phyloP scores from a whole-genome alignment of 2,329 filamentous ascomycete genomes.

The Botrytis fabae region DNA sequence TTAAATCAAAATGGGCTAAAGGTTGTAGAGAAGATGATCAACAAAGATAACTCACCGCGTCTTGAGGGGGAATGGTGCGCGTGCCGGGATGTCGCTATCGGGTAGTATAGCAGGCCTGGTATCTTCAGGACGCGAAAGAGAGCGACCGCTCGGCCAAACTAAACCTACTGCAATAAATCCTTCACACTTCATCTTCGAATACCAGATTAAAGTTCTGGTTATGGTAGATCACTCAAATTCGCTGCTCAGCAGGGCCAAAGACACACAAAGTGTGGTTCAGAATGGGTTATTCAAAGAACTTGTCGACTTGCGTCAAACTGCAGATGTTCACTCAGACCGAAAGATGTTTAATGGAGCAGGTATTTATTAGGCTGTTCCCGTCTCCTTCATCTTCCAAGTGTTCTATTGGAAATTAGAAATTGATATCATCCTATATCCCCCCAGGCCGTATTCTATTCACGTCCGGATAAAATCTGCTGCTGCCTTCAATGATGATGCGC shows the following conservation, averaged over 20 bases:
- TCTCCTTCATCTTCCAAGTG: accelerated
- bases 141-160: neutral
- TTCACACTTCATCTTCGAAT: no score
- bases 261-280: no score
- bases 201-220: no score
- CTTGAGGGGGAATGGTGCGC: accelerated
- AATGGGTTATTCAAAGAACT: no score
- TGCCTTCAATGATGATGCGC: neutral
- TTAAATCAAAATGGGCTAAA: neutral
- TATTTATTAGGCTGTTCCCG: neutral
- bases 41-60: neutral
- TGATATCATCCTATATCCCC: neutral
- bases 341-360: neutral
- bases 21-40: no score
- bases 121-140: accelerated
- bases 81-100: neutral
- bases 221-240: no score
- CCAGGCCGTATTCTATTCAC: neutral
- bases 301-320: no score
- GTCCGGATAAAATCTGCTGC: accelerated
- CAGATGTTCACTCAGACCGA: neutral
- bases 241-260: no score
- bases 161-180: neutral
- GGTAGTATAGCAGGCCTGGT: neutral
- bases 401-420: neutral